phyloP scores from a whole-genome alignment of 169 alveolate species.

The Plasmodium sp. region DNA sequence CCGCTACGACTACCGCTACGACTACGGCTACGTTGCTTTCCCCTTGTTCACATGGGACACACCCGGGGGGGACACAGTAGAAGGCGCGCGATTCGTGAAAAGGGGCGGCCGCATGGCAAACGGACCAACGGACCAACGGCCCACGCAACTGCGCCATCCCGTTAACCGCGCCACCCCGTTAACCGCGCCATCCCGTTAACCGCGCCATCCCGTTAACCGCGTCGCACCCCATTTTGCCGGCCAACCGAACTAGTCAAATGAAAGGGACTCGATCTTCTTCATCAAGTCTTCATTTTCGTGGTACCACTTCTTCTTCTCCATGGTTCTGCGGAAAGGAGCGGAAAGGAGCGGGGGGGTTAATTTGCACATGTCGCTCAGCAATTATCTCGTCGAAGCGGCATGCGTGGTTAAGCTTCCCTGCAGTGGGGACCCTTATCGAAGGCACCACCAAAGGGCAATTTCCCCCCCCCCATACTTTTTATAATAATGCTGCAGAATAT shows the following conservation, averaged over 20 bases:
- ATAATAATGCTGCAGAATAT: conserved; percentile 31
- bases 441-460: not conserved
- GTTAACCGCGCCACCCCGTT: too few species aligned
- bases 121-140: not conserved
- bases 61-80: not conserved
- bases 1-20: not conserved
- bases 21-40: too few species aligned
- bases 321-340: conserved; percentile 20
- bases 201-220: too few species aligned
- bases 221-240: not conserved
- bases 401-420: not conserved
- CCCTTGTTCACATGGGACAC: not conserved
- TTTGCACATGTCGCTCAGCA: not conserved
- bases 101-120: not conserved
- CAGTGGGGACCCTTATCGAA: not conserved
- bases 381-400: not conserved
- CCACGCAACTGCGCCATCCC: too few species aligned
- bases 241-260: conserved; percentile 12
- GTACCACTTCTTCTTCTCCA: conserved; percentile 74
- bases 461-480: conserved; percentile 32
- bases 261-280: conserved; percentile 68
- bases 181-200: too few species aligned
- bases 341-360: not conserved
- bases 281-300: conserved; percentile 70
- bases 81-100: not conserved